A percentile compares a stretch with the other conserved stretches of the same genome.
Conservation (phyloP, 1,139 yeast species). For the Hyphopichia pseudoburtonii region DNA sequence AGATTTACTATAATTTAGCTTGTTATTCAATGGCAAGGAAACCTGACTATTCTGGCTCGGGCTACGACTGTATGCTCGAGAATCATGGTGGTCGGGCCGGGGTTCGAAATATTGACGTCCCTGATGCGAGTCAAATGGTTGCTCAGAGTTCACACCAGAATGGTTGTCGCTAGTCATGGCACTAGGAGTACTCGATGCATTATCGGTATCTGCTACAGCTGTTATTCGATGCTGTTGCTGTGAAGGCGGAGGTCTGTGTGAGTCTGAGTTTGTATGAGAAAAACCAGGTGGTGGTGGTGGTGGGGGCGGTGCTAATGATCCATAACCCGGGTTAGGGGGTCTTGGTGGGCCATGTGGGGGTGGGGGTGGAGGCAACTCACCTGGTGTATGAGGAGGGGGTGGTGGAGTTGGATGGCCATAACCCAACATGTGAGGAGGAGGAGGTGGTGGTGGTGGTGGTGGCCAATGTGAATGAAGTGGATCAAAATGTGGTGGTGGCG, state of each 20-base stretch:
- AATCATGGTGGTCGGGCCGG: background rate
- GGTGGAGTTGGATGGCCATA: conserved; percentile 8
- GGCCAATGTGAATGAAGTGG: too few relatives aligned
- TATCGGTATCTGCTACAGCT: background rate
- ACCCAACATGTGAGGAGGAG: conserved; percentile 7
- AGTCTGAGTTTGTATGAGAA: background rate
- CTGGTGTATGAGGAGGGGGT: too few relatives aligned
- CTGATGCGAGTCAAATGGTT: too few relatives aligned
- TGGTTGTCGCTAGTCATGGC: background rate
- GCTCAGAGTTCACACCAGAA: too few relatives aligned
- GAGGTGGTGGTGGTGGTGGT: conserved; percentile 9
- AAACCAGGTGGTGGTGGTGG: background rate
- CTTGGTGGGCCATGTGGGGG: conserved; percentile 8
- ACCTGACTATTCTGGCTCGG: background rate
- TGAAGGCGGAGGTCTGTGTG: background rate
- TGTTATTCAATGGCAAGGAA: background rate
- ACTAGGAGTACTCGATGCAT: background rate
- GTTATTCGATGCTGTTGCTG: background rate
- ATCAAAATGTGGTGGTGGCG: too few relatives aligned
- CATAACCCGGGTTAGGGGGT: conserved; percentile 8
- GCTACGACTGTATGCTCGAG: background rate
- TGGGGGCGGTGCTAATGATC: conserved; percentile 8
- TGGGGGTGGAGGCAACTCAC: too few relatives aligned
- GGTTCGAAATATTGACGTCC: too few relatives aligned
- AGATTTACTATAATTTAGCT: background rate